Percentiles rank a stretch among this genome's conserved stretches.
These are phyloP conservation scores for Blastomyces parvus DNA, from an alignment of 2,329 filamentous ascomycete species.

Conservation along the genomic window DNA sequence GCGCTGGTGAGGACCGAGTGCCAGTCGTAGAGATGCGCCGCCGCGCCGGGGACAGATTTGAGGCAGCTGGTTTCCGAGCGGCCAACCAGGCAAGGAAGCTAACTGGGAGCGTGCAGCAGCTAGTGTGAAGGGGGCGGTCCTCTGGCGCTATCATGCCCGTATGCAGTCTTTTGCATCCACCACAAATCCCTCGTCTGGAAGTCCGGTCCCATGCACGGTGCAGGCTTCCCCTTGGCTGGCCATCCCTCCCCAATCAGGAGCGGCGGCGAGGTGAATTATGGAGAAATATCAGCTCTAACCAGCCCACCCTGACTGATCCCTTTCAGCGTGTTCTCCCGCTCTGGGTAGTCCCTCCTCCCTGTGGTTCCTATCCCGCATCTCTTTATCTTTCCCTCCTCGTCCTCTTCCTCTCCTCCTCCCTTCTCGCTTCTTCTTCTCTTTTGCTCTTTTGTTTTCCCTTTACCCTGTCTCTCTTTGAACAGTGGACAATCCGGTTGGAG, in stretches of 20 bases:
- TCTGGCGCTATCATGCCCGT: background rate
- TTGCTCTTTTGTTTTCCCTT: conserved; percentile 10
- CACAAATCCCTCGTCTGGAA: background rate
- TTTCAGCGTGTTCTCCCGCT: conserved; percentile 1
- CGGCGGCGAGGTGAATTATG: background rate
- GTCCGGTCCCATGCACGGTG: conserved; percentile 5
- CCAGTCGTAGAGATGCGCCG: background rate
- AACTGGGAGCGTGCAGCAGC: conserved; percentile 3
- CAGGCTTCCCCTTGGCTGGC: conserved; percentile 1
- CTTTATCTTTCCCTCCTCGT: background rate
- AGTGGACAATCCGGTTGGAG: conserved; percentile 4
- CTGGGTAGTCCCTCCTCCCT: conserved; percentile 11
- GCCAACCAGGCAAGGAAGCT: background rate
- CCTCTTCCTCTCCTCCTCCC: conserved; percentile 12
- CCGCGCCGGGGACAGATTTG: background rate
- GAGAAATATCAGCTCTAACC: conserved; percentile 1
- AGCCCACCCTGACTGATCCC: background rate
- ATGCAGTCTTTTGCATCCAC: background rate
- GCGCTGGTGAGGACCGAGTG: background rate
- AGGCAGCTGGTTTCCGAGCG: background rate
- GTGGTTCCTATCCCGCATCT: background rate
- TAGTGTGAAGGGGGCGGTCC: background rate
- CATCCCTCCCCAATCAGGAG: background rate
- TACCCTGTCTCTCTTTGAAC: conserved; percentile 1
- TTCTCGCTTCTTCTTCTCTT: conserved; percentile 11